Conservation (phyloP, 352 stramenopile species). For the Pythium dissotocum region DNA sequence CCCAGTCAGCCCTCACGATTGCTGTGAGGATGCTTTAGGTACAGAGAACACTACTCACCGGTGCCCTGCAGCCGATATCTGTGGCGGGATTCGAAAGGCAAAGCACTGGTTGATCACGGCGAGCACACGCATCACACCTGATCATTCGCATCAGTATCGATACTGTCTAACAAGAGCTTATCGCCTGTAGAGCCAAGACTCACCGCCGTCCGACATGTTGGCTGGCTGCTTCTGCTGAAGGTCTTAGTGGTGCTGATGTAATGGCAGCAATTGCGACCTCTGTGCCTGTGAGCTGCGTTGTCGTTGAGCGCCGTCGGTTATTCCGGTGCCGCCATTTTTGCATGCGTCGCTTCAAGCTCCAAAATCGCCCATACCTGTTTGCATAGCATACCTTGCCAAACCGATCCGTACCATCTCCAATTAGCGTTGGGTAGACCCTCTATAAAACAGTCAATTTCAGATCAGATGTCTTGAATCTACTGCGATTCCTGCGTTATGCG, state of each 20-base stretch:
- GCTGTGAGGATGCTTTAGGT: neutral
- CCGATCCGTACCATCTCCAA: no score
- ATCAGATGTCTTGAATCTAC: neutral
- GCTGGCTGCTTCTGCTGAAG: neutral
- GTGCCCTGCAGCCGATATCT: constrained; percentile 58
- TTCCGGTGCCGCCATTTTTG: neutral
- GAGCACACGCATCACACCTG: constrained; percentile 58
- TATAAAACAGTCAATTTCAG: neutral
- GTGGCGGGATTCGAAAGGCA: constrained; percentile 67
- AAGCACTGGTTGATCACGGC: constrained; percentile 72
- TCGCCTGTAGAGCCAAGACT: neutral
- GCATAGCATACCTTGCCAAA: neutral
- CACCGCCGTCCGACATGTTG: constrained; percentile 20
- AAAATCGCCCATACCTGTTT: neutral
- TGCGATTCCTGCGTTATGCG: neutral
- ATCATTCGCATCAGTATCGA: neutral
- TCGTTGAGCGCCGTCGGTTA: neutral
- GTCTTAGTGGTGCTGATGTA: neutral
- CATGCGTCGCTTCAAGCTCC: constrained; percentile 3
- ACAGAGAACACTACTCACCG: constrained; percentile 31
- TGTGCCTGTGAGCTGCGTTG: neutral
- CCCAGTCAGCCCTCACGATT: neutral
- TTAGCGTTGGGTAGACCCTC: no score
- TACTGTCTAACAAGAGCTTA: no score
- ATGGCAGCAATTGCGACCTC: neutral